Evolutionary conservation across 2,329 filamentous ascomycete species (phyloP), one percentile per base, ranked within the genome.

Genomic region (Raffaelea ambrosiae): DNA sequence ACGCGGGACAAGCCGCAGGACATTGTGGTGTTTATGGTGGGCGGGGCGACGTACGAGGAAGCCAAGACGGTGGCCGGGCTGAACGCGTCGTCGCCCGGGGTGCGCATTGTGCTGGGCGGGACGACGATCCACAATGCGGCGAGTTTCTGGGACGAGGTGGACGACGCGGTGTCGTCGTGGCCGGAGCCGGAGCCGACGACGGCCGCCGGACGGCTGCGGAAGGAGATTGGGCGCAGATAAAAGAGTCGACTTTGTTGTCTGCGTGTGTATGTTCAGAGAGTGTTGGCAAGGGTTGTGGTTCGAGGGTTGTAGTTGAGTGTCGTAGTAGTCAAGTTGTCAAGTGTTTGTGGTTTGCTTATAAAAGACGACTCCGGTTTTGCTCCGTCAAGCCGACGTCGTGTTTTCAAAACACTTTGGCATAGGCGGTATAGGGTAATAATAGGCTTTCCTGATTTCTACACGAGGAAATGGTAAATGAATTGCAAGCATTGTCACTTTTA

Each of bases 1-100:
- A 96, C 89, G 11, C 80, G 85, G 53, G 94, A 98, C 61, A 97
- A 97, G 63, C 93, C 93, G 4, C 93, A 98, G 63, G 94, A 98
- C 62, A 86, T 98, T 38, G 79, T 98, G 40, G 79, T 98, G 8
- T 98, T 98, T 61, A 90, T 98, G 60, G 75, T 96, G 21, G 93
- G 93, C 5, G 93, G 93, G 3, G 83, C 85, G 18, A 98, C 93
- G 0, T 98, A 96, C 60, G 93, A 98, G 64, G 93, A 98, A 65
- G 90, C 93, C 5, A 96, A 95, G 70, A 89, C 88, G 75, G 81
- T 97, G 36, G 88, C 93, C n/a, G 83, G 90, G 56, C 83, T 98
- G 50, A 98, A 98, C 67, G 89, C 89, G 18, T 88, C 84, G 49
- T 86, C 86, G 11, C 90, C 90, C 0, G 93, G 93, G 0, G 77